Evolutionary conservation across 805 yeast species (phyloP), one percentile per base, ranked within the genome.

Genomic region (Saccharomycopsis synnaedendra): DNA sequence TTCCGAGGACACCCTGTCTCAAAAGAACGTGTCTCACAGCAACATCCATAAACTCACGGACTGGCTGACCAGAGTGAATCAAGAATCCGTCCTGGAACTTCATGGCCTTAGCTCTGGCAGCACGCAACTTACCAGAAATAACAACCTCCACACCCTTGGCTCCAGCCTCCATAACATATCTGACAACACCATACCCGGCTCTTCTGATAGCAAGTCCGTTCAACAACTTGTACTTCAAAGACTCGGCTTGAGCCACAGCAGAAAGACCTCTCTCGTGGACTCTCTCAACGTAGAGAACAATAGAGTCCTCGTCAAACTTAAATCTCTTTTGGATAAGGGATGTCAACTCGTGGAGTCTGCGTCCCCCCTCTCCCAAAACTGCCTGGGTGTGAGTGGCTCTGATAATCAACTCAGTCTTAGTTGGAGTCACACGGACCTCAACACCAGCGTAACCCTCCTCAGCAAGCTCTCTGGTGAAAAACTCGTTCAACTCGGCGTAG

Each of bases 11-110:
- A 87, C 98, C 98, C 79, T 93, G 97, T 82, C 97, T 89, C 80
- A 93, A 84, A 71, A 93, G 80, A 65, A 90, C 97, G 90, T 93
- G 97, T 78, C 98, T 89, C 72, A 95, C 89, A 64, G 98, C 98
- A 69, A 81, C 75, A 75, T 93, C 98, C 69, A 93, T 93, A 84
- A 93, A 93, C 71, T 93, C 98, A 63, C 78, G 82, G 72, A 90
- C 93, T 76, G 98, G 98, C 80, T 93, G 98, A 86, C 98, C 98
- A 67, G 97, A 88, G 93, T 93, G 98, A 82, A 93, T 93, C 93
- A 93, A 86, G 96, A 93, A 93, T 81, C 98, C 98, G 72, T 90
- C 97, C 70, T 93, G 84, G 83, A 90, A 93, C 78, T 93, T 93
- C 95, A 93, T 95, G 67, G 97, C 82, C 85, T 93, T 93, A 67